phyloP scores from a whole-genome alignment of 2,329 filamentous ascomycete species.

The Pezicula rhizophila region DNA sequence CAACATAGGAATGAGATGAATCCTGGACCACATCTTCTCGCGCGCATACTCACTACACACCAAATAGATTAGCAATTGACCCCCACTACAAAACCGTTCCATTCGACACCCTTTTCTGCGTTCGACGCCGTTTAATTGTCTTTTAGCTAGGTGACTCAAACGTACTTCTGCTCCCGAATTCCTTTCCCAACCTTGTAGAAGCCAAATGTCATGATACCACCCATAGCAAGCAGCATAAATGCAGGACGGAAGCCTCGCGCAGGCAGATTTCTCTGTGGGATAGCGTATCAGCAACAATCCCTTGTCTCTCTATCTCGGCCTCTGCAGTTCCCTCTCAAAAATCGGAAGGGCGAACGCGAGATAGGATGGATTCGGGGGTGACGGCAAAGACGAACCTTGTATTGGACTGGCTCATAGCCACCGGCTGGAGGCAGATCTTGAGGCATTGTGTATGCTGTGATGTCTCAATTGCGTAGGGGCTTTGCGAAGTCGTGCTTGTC shows the following conservation, averaged over 20 bases:
- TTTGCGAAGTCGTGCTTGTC: not conserved
- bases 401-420: constrained; percentile 95
- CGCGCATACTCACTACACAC: constrained; percentile 74
- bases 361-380: not conserved
- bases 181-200: constrained; percentile 83
- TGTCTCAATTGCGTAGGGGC: not conserved
- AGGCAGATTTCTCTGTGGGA: constrained; percentile 76
- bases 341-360: not conserved
- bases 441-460: constrained; percentile 58
- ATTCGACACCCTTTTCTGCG: not conserved
- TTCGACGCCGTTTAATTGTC: not conserved
- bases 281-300: constrained; percentile 8
- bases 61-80: constrained; percentile 7
- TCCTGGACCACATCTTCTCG: constrained; percentile 97
- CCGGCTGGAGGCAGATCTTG: constrained; percentile 95
- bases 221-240: constrained; percentile 70
- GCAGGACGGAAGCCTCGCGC: constrained; percentile 83
- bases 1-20: constrained; percentile 87
- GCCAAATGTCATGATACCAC: constrained; percentile 77
- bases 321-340: not conserved
- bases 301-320: not conserved
- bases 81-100: constrained; percentile 1
- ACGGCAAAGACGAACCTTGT: constrained; percentile 62
- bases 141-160: not conserved
- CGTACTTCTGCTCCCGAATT: constrained; percentile 86